These are phyloP conservation scores for Neohortaea acidophila DNA, from an alignment of 495 filamentous ascomycete genomes.

Conservation along the genomic window DNA sequence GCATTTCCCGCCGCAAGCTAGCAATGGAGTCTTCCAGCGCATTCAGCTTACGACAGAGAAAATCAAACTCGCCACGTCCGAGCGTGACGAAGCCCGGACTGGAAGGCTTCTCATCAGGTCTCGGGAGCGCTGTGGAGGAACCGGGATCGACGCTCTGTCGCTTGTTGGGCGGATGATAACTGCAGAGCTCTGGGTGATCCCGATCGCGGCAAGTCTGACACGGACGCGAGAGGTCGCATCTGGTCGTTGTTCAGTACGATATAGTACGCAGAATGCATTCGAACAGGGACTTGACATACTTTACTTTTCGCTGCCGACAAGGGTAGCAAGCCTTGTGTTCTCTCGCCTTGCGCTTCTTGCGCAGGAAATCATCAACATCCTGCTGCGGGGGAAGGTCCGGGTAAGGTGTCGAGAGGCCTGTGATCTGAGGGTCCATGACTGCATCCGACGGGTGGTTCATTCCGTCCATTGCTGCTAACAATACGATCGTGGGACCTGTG, in stretches of 20 bases:
- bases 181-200: constrained; percentile 30
- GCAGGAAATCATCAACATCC: constrained; percentile 29
- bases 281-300: too few species aligned
- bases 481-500: too few species aligned
- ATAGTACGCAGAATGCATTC: background rate
- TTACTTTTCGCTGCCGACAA: constrained; percentile 28
- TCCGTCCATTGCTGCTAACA: too few species aligned
- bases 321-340: constrained; percentile 32
- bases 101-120: constrained; percentile 11
- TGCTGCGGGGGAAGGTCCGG: constrained; percentile 6
- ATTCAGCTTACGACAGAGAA: constrained; percentile 26
- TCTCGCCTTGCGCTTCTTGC: constrained; percentile 28
- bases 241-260: constrained; percentile 3
- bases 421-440: constrained; percentile 13
- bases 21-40: constrained; percentile 24
- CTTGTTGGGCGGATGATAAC: constrained; percentile 28
- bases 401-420: background rate
- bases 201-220: constrained; percentile 21
- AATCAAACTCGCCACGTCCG: constrained; percentile 25
- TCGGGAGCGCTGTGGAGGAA: background rate
- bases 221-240: constrained; percentile 16
- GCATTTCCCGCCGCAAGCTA: constrained; percentile 21
- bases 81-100: constrained; percentile 19
- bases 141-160: constrained; percentile 13
- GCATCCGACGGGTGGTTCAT: constrained; percentile 3